These are phyloP conservation scores for Pseudozyma sp. DNA, from an alignment of 1,284 basidiomycete species.

Conservation along the genomic window DNA sequence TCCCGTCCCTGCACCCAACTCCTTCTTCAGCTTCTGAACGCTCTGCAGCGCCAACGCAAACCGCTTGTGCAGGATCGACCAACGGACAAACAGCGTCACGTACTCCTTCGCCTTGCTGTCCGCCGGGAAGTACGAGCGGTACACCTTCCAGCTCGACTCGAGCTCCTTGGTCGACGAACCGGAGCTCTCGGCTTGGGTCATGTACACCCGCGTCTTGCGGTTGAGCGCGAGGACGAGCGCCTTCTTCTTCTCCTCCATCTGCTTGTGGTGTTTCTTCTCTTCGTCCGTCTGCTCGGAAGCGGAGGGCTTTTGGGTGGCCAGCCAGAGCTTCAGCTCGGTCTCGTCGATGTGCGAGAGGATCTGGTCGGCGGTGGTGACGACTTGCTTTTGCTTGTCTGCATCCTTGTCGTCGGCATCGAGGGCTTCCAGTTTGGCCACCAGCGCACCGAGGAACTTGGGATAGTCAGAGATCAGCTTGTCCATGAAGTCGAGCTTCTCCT, in stretches of 20 bases:
- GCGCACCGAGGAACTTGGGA: conserved; percentile 61
- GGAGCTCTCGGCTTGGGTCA: conserved; percentile 35
- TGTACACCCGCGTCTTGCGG: conserved; percentile 55
- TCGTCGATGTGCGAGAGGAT: conserved; percentile 60
- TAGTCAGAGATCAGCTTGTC: conserved; percentile 62
- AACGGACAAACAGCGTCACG: conserved; percentile 56
- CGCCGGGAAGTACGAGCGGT: conserved; percentile 49
- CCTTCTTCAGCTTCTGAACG: conserved; percentile 62
- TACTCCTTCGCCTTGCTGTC: conserved; percentile 58
- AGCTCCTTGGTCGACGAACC: conserved; percentile 12
- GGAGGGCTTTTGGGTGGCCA: conserved; percentile 60
- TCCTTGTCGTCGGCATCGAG: conserved; percentile 46
- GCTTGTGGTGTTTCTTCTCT: conserved; percentile 59
- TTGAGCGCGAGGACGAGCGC: conserved; percentile 64
- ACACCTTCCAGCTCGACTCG: conserved; percentile 48
- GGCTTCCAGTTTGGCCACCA: conserved; percentile 63
- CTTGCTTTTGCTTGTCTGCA: conserved; percentile 32
- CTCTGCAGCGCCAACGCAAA: conserved; percentile 59
- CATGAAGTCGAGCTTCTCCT: conserved; percentile 62
- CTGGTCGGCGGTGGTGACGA: conserved; percentile 56
- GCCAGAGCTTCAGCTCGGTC: conserved; percentile 56
- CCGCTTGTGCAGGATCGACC: conserved; percentile 56
- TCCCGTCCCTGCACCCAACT: conserved; percentile 53
- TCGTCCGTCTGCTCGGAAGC: conserved; percentile 61
- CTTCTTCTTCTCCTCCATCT: conserved; percentile 61